phyloP scores from a whole-genome alignment of 1,139 yeast genomes.

The Nematodospora anomalae region DNA sequence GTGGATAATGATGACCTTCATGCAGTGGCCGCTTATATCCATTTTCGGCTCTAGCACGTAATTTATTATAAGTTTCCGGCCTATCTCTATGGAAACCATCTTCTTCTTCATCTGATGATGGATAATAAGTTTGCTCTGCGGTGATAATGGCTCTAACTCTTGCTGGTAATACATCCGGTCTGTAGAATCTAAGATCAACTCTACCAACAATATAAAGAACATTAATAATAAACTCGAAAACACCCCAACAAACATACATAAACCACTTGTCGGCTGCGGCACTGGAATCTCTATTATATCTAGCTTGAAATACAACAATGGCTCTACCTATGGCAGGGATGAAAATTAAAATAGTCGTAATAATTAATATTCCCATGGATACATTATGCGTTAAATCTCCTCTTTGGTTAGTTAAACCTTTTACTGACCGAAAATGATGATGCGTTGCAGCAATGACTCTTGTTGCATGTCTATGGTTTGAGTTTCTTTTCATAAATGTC shows the following conservation, averaged over 20 bases:
- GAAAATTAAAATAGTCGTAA: constrained; percentile 36
- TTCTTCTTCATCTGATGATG: constrained; percentile 23
- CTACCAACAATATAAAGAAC: constrained; percentile 41
- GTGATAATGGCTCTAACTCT: constrained; percentile 40
- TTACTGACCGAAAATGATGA: constrained; percentile 43
- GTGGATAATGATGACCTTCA: constrained; percentile 3
- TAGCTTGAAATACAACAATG: constrained; percentile 34
- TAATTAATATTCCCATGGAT: constrained; percentile 32
- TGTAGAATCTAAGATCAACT: constrained; percentile 47
- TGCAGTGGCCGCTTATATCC: constrained; percentile 6
- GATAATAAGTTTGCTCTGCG: constrained; percentile 36
- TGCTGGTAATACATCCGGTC: constrained; percentile 44
- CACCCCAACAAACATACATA: constrained; percentile 43
- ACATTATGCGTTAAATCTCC: constrained; percentile 39
- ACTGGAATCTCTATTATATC: constrained; percentile 20
- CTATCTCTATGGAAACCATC: constrained; percentile 18
- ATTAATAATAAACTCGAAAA: constrained; percentile 37
- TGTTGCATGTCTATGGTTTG: constrained; percentile 44
- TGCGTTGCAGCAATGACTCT: constrained; percentile 48
- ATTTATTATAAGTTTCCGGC: constrained; percentile 15
- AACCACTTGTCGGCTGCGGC: constrained; percentile 27
- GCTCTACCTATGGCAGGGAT: constrained; percentile 33
- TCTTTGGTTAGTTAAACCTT: constrained; percentile 41
- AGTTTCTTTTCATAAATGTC: constrained; percentile 44
- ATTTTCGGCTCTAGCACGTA: constrained; percentile 10